A percentile compares a stretch with the other conserved stretches of the same genome.
Evolutionary conservation across 1,139 yeast genomes (phyloP).

Genomic region (Debaryomyces psychrophilus): DNA sequence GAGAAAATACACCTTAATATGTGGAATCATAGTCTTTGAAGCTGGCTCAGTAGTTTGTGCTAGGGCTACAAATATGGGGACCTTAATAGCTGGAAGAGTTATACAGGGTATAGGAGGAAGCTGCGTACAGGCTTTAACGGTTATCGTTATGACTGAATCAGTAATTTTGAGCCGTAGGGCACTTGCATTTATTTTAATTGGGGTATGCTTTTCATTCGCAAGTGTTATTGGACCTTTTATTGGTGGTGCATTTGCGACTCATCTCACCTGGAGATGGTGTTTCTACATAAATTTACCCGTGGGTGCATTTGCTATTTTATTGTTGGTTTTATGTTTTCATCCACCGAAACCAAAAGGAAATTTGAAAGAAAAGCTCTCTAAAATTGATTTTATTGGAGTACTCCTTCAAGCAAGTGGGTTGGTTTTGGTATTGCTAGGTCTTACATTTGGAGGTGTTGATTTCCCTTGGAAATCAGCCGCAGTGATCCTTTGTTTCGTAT

Average conservation of each 20-base stretch:
- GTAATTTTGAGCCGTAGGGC: conserved; percentile 65
- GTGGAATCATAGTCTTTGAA: conserved; percentile 58
- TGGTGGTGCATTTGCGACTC: conserved; percentile 67
- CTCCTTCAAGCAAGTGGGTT: conserved; percentile 32
- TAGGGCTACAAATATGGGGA: conserved; percentile 56
- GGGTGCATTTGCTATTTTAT: conserved; percentile 57
- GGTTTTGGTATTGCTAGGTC: conserved; percentile 34
- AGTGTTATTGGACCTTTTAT: conserved; percentile 65
- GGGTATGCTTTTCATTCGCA: conserved; percentile 57
- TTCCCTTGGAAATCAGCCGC: conserved; percentile 53
- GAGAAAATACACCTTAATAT: conserved; percentile 53
- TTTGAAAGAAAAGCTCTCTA: conserved; percentile 41
- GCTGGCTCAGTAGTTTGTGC: conserved; percentile 66
- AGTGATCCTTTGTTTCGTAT: conserved; percentile 53
- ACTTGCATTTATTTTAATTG: conserved; percentile 50
- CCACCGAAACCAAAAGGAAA: conserved; percentile 56
- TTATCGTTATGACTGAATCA: conserved; percentile 61
- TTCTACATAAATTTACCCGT: conserved; percentile 73
- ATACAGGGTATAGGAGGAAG: conserved; percentile 78
- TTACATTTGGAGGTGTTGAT: conserved; percentile 41
- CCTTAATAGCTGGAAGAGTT: conserved; percentile 71
- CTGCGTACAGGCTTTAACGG: conserved; percentile 62
- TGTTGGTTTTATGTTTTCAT: conserved; percentile 52
- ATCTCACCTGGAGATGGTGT: conserved; percentile 78
- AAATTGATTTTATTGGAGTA: conserved; percentile 39